A percentile compares a stretch with the other conserved stretches of the same genome.
These are phyloP conservation scores for Suillus tomentosus DNA, from an alignment of 768 basidiomycete genomes.

Conservation along the genomic window DNA sequence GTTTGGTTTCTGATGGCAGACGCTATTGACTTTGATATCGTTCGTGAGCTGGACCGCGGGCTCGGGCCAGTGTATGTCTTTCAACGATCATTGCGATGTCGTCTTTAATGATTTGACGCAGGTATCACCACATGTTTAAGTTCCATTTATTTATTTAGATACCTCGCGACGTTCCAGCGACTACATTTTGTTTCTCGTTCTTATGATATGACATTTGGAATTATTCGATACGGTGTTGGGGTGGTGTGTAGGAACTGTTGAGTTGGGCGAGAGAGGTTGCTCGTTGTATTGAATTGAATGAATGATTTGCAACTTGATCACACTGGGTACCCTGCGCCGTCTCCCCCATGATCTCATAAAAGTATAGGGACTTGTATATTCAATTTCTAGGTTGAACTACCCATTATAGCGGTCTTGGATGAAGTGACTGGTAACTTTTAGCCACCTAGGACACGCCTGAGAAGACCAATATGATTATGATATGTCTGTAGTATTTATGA, in stretches of 20 bases:
- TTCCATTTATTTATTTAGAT: conserved; percentile 6
- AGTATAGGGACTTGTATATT: too few species aligned
- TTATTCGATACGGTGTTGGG: not conserved
- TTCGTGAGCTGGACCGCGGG: conserved; percentile 1
- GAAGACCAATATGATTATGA: too few species aligned
- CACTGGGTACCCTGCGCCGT: too few species aligned
- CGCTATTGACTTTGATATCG: conserved; percentile 16
- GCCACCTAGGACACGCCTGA: too few species aligned
- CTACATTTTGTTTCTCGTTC: not conserved
- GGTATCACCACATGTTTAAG: not conserved
- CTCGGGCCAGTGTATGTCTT: not conserved
- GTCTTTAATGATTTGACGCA: not conserved
- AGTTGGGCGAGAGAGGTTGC: not conserved
- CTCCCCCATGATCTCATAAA: too few species aligned
- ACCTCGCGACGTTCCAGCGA: not conserved
- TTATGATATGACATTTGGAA: not conserved
- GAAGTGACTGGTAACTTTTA: too few species aligned
- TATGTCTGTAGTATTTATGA: too few species aligned
- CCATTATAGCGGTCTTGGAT: too few species aligned
- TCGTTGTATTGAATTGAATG: not conserved
- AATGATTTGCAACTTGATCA: too few species aligned
- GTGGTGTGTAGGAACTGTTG: not conserved
- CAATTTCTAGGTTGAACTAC: too few species aligned
- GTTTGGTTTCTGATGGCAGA: conserved; percentile 27
- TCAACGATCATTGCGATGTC: not conserved